Conservation (phyloP, 1,284 basidiomycete genomes). For the Ustilago sp. region DNA sequence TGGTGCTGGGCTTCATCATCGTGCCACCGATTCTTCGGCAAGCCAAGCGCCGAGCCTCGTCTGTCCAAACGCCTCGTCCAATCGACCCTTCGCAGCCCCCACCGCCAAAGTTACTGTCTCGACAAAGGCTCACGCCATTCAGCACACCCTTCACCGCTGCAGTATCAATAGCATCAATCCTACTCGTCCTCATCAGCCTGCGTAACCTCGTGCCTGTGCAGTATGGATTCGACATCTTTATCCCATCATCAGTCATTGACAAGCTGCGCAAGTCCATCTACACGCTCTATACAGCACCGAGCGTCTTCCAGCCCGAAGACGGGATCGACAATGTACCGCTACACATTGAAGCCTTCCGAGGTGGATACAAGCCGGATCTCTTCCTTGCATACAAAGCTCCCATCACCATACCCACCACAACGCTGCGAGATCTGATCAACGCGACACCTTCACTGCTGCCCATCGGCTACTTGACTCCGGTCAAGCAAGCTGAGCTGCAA, state of each 20-base stretch:
- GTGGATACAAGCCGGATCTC: constrained; percentile 43
- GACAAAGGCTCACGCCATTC: constrained; percentile 30
- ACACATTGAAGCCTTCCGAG: constrained; percentile 34
- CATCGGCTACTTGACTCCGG: constrained; percentile 16
- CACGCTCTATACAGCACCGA: constrained; percentile 25
- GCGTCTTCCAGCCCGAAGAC: neutral
- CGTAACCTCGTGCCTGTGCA: constrained; percentile 35
- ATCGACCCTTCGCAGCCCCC: constrained; percentile 10
- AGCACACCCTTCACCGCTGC: constrained; percentile 30
- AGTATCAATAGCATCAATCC: constrained; percentile 14
- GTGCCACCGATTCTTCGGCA: constrained; percentile 39
- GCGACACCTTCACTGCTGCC: constrained; percentile 20
- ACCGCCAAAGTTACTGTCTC: constrained; percentile 16
- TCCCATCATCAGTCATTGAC: constrained; percentile 24
- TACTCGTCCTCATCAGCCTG: constrained; percentile 25
- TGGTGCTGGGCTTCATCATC: constrained; percentile 34
- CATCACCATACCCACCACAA: constrained; percentile 46
- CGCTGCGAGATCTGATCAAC: constrained; percentile 36
- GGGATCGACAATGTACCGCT: constrained; percentile 9
- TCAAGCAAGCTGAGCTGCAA: constrained; percentile 35
- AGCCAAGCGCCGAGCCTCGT: constrained; percentile 16
- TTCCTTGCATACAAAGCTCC: constrained; percentile 38
- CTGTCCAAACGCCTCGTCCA: constrained; percentile 8
- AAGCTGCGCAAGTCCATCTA: constrained; percentile 13
- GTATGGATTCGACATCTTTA: constrained; percentile 40